Conservation (phyloP, 2,329 filamentous ascomycete species). For the Fusarium setosum region DNA sequence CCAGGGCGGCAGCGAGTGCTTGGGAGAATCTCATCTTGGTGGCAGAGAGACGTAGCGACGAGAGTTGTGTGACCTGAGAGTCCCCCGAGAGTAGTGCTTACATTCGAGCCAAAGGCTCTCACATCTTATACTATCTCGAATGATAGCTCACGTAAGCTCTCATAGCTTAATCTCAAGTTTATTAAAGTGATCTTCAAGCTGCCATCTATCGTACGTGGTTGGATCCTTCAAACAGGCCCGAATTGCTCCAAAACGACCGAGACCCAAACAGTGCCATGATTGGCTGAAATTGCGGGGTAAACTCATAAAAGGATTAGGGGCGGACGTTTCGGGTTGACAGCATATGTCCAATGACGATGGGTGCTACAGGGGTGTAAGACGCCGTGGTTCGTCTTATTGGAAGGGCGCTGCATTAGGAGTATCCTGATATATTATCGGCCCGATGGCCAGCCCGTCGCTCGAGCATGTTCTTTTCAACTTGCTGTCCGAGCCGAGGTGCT, state of each 20-base stretch:
- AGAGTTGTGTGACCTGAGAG: too few species aligned
- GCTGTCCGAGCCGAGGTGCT: not conserved
- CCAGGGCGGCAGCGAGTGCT: slow-evolving; percentile 12
- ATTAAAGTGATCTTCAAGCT: not conserved
- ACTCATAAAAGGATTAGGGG: slow-evolving; percentile 11
- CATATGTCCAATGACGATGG: slow-evolving; percentile 11
- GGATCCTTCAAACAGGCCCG: not conserved
- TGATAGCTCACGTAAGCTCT: too few species aligned
- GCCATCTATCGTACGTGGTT: slow-evolving; percentile 3
- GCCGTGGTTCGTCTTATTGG: not conserved
- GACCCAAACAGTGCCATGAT: not conserved
- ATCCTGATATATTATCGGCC: not conserved
- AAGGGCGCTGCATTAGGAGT: not conserved
- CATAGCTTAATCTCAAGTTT: not conserved
- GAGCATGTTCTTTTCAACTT: not conserved
- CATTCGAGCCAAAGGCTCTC: not conserved
- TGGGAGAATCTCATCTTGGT: slow-evolving; percentile 21
- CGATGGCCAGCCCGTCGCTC: not conserved
- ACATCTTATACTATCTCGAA: too few species aligned
- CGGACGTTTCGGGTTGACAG: slow-evolving; percentile 17
- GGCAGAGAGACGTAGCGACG: too few species aligned
- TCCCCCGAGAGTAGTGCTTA: too few species aligned
- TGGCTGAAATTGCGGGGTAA: slow-evolving; percentile 22
- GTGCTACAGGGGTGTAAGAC: slow-evolving; percentile 12
- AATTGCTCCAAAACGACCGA: not conserved